Percentiles rank a stretch among this genome's conserved stretches.
These are phyloP conservation scores for Globisporangium recalcitrans DNA, from an alignment of 352 stramenopile species.

Conservation along the genomic window DNA sequence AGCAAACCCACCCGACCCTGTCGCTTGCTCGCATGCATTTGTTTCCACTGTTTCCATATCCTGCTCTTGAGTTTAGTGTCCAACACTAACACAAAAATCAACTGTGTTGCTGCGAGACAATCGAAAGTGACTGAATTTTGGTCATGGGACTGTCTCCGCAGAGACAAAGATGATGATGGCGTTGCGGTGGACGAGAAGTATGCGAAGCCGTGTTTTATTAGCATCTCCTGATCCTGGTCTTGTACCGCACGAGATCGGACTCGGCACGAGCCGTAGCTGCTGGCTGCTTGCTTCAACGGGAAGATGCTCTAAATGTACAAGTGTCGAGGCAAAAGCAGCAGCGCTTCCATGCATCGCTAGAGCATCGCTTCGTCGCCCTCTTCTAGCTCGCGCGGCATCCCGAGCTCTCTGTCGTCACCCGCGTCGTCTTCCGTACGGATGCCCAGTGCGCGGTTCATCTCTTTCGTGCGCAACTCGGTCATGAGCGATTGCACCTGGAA, in stretches of 20 bases:
- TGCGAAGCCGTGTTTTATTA: background rate
- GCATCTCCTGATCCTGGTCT: background rate
- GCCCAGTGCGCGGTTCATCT: constrained; percentile 32
- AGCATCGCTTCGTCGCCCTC: constrained; percentile 43
- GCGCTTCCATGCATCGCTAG: constrained; percentile 5
- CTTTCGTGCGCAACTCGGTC: constrained; percentile 50
- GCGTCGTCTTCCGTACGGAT: constrained; percentile 14
- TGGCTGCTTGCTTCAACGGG: background rate
- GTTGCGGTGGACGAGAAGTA: too few relatives aligned
- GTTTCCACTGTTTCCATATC: too few relatives aligned
- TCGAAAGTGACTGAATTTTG: background rate
- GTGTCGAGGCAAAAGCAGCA: background rate
- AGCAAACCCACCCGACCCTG: background rate
- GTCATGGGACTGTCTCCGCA: background rate
- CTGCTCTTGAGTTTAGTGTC: background rate
- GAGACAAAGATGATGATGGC: background rate
- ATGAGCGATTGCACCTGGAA: constrained; percentile 52
- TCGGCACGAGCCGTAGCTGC: too few relatives aligned
- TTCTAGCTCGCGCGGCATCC: constrained; percentile 6
- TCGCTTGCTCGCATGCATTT: background rate
- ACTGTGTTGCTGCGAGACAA: background rate
- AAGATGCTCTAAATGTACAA: constrained; percentile 11
- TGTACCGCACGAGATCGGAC: background rate
- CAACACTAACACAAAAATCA: background rate
- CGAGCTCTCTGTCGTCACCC: constrained; percentile 7